Evolutionary conservation across 2,329 filamentous ascomycete species (phyloP), one percentile per base, ranked within the genome.

Genomic region (Ophiosphaerella herpotricha): DNA sequence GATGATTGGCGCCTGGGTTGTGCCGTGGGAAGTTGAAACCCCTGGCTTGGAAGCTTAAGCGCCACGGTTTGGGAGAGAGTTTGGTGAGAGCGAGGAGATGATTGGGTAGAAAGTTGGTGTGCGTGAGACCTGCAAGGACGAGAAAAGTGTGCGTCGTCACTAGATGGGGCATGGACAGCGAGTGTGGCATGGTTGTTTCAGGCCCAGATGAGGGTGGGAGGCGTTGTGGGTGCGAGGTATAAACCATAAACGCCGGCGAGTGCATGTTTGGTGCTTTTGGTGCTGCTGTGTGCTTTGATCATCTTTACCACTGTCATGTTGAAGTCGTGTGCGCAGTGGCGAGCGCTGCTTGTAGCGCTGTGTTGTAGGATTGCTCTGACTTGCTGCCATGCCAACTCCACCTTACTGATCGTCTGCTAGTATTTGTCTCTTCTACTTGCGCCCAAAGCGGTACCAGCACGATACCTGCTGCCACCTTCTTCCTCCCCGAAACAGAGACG

Each of bases 381-480:
- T 29, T 29, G 11, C 26, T 29, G 6, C 26, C 11, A 11, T 11
- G 9, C 26, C 26, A 29, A 21, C 11, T 29, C 11, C 26, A 29
- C 26, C 26, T 21, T 8, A 8, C 26, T 29, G 11, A 29, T 11
- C 11, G 11, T n/a, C 13, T 9, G 29, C 11, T 35, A 67, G 66
- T 63, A 24, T 55, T 60, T 8, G 39, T 60, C 18, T 29, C 48
- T 7, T 40, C 55, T 39, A 48, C 55, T 5, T 48, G 42, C 4
- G 63, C 60, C 26, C 52, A 29, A 29, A 29, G 9, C 6, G 26
- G 26, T 29, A 29, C 48, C 6, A 44, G 40, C 3, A 45, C 50
- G 7, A 33, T 44, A 4, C 48, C 64, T 12, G 50, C 66, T 32
- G 64, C 69, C n/a, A 73, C 68, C 0, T 68, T 72, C 39, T 72